Conservation (phyloP, 176 grass and related monocot genomes). For the Avena insularis region DNA sequence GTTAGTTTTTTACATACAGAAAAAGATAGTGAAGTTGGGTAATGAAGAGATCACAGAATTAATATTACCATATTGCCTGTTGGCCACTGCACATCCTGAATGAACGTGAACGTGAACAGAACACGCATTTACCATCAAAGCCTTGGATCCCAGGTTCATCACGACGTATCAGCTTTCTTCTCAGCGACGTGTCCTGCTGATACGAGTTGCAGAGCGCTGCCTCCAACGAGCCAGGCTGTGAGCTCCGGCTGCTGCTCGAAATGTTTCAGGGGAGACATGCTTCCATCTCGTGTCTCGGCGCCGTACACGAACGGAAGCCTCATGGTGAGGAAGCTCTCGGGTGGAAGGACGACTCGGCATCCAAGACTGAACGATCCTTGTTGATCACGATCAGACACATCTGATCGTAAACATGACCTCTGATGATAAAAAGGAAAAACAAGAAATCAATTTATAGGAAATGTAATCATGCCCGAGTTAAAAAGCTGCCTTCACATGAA, state of each 20-base stretch:
- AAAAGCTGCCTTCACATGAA: constrained; percentile 15
- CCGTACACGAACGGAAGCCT: constrained; percentile 93
- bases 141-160: constrained; percentile 25
- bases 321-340: constrained; percentile 91
- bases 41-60: not conserved
- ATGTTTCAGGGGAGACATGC: constrained; percentile 59
- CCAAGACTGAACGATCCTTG: constrained; percentile 76
- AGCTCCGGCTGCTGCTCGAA: constrained; percentile 71
- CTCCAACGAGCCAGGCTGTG: constrained; percentile 90
- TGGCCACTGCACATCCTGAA: constrained; percentile 22
- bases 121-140: constrained; percentile 3
- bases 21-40: not conserved
- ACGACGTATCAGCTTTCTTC: constrained; percentile 33
- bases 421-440: constrained; percentile 42
- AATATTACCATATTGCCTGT: constrained; percentile 30
- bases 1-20: not conserved
- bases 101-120: not conserved
- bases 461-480: not conserved
- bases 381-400: constrained; percentile 61
- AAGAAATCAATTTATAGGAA: constrained; percentile 21
- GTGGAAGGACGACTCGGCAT: constrained; percentile 79
- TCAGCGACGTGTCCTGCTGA: constrained; percentile 59
- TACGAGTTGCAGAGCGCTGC: constrained; percentile 77
- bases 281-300: constrained; percentile 66
- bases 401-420: constrained; percentile 76